Evolutionary conservation across 352 stramenopile genomes (phyloP).

Genomic region (Globisporangium perplexum): DNA sequence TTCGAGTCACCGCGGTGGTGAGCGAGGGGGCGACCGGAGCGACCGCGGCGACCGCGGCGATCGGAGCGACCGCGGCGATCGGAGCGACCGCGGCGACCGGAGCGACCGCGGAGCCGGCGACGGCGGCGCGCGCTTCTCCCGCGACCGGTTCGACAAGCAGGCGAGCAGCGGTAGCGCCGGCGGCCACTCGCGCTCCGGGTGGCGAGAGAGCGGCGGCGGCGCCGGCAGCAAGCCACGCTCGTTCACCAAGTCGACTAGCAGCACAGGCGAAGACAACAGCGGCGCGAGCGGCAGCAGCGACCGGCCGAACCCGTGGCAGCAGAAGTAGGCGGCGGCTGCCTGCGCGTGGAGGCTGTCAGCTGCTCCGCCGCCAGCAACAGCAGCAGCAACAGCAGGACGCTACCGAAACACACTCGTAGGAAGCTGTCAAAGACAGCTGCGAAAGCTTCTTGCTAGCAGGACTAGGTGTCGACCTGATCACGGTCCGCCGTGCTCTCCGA

Average conservation of each 20-base stretch:
- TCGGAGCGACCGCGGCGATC: constrained; percentile 15
- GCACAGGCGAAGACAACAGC: constrained; percentile 24
- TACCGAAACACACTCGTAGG: too few species aligned
- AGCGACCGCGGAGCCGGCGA: constrained; percentile 14
- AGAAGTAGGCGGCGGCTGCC: constrained; percentile 20
- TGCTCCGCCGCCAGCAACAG: too few species aligned
- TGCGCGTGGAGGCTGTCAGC: too few species aligned
- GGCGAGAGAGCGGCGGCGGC: constrained; percentile 43
- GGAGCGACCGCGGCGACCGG: constrained; percentile 4
- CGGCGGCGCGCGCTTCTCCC: constrained; percentile 39
- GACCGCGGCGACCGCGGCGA: constrained; percentile 15
- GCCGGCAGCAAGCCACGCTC: constrained; percentile 25
- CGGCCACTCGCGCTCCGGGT: constrained; percentile 38
- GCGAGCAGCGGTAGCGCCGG: constrained; percentile 1
- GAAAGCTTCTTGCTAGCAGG: too few species aligned
- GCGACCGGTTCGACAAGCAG: constrained; percentile 34
- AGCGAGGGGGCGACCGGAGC: constrained; percentile 9
- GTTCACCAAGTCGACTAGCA: constrained; percentile 30
- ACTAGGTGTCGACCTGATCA: too few species aligned
- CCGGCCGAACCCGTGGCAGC: constrained; percentile 28
- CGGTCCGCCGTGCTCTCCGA: too few species aligned
- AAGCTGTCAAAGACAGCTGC: too few species aligned
- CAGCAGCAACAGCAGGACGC: too few species aligned
- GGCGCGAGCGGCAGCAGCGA: constrained; percentile 22
- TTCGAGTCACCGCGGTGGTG: constrained; percentile 8